Base-by-base conservation (phyloP, 176 grass and related monocot species). In the Oryza rufipogon region DNA sequence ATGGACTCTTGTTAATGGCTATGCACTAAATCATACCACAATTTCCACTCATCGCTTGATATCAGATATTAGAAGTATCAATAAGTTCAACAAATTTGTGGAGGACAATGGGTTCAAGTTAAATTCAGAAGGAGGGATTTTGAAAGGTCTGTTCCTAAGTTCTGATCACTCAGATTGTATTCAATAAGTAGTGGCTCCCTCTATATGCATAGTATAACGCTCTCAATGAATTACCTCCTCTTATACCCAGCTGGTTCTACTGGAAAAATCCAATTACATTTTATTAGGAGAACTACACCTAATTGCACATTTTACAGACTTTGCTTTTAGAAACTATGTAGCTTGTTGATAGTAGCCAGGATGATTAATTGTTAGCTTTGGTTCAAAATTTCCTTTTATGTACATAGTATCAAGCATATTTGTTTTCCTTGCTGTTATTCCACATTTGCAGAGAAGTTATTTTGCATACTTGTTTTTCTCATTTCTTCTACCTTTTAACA, bases 1-100 rank as follows among this genome's bases (percentile, higher is more conserved):
- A 83, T 96, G 93, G 91, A 96, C 93, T 75, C 96, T 96, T 91
- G 96, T 95, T 88, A 98, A 98, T 92, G 96, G 96, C 23, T 98
- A 98, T 90, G 87, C 96, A 79, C 76, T 98, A 77, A 98, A 96
- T 84, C 96, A 98, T 92, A 85, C 88, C 28, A 98, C 93, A 46
- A 87, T 98, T 84, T 69, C 91, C 39, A 88, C 91, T 64, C 96
- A 98, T 86, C 89, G 65, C 11, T 73, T 98, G 75, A 73, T 89
- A 41, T 96, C 91, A 25, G 90, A 92, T 86, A 92, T 96, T 22
- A 94, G 74, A 91, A 94, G 52, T 76, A 96, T 96, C 42, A 70
- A 68, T 80, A 91, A 61, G 64, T 91, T 98, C 66, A 98, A 98
- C 83, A 82, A 92, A 85, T 98, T 93, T 89, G 87, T 98, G 78